These are phyloP conservation scores for Eucalyptus erythrocorys DNA, from an alignment of 345 rosid species.

Conservation along the genomic window DNA sequence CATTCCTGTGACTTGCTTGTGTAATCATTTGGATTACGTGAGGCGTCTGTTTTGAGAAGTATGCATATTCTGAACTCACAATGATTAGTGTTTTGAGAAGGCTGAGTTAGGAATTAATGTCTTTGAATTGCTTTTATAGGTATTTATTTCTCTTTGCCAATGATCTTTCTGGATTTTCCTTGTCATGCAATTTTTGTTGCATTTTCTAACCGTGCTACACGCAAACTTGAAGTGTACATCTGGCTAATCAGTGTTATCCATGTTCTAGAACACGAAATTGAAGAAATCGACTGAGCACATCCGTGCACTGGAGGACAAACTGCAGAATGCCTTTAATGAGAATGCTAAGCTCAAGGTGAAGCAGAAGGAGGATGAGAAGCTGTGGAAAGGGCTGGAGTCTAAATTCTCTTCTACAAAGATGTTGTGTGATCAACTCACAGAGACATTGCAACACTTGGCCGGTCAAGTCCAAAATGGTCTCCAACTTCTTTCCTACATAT, in stretches of 20 bases:
- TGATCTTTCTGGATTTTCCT: background rate
- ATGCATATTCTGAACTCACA: background rate
- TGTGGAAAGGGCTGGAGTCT: constrained; percentile 89
- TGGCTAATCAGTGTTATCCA: background rate
- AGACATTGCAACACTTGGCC: constrained; percentile 68
- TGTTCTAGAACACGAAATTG: constrained; percentile 62
- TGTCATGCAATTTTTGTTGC: background rate
- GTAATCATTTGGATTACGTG: background rate
- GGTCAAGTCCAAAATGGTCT: constrained; percentile 76
- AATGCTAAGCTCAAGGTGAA: constrained; percentile 80
- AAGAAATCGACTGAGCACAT: constrained; percentile 58
- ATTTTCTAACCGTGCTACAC: background rate
- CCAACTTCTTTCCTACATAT: background rate
- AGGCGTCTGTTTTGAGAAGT: background rate
- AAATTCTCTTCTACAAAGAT: constrained; percentile 79
- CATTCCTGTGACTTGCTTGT: background rate
- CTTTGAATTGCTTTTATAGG: background rate
- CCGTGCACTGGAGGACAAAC: constrained; percentile 59
- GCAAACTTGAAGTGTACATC: background rate
- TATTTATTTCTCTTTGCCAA: background rate
- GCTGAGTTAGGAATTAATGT: background rate
- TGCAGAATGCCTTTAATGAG: constrained; percentile 82
- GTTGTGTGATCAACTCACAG: constrained; percentile 75
- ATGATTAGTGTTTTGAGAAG: background rate
- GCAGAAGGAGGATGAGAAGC: constrained; percentile 89